Conservation (phyloP, 441 rosid species). For the Flueggea neowawraea region DNA sequence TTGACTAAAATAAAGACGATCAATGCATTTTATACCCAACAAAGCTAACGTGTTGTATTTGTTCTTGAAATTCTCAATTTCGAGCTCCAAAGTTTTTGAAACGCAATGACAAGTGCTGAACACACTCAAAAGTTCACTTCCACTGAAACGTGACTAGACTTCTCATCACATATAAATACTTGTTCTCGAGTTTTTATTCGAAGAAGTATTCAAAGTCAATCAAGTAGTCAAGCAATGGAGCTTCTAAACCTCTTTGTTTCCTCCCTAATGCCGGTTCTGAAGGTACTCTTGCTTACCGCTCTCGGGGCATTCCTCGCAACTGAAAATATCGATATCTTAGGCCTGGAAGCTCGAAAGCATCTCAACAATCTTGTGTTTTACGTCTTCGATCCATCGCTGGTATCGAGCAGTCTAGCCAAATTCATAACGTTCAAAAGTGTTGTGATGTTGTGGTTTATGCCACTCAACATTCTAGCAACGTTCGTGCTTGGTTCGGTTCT, state of each 20-base stretch:
- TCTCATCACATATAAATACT: no score
- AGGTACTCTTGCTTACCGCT: slow-evolving; percentile 51
- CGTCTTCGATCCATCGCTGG: slow-evolving; percentile 54
- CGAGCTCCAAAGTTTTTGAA: no score
- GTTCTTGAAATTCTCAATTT: no score
- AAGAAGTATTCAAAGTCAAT: no score
- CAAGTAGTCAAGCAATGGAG: slow-evolving; percentile 18
- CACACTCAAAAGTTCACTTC: no score
- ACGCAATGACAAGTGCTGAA: no score
- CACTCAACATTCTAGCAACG: slow-evolving; percentile 26
- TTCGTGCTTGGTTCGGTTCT: slow-evolving; percentile 18
- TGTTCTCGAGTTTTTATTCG: no score
- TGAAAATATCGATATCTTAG: slow-evolving; percentile 41
- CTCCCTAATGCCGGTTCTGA: slow-evolving; percentile 55
- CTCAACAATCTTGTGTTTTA: slow-evolving; percentile 51
- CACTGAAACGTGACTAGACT: no score
- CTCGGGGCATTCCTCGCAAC: slow-evolving; percentile 53
- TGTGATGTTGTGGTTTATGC: slow-evolving; percentile 44
- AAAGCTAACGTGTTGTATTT: no score
- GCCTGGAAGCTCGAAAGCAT: slow-evolving; percentile 36
- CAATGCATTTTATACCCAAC: no score
- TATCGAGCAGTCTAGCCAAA: slow-evolving; percentile 47
- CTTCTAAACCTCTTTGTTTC: slow-evolving; percentile 40
- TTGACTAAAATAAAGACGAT: no score
- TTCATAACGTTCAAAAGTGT: slow-evolving; percentile 43